Base-by-base conservation (phyloP, 805 yeast genomes). In the Lachancea sp. region DNA sequence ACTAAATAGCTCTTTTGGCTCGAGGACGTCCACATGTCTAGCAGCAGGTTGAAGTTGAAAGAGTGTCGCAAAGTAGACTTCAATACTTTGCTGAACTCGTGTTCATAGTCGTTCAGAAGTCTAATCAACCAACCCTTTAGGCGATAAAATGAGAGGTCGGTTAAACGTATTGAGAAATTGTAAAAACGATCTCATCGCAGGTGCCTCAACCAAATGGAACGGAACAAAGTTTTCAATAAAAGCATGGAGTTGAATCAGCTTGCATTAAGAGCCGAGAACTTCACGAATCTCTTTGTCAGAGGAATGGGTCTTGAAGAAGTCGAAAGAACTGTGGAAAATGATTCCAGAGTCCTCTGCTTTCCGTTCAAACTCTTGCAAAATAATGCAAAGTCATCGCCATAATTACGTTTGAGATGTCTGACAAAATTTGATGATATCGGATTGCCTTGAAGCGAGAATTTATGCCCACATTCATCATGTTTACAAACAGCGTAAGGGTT, bases 341-440 rank as follows among this genome's bases (percentile, higher is more conserved):
- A 22, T 41, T n/a, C 34, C 15, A 47, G 17, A 3, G 29, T 29
- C 41, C 17, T n/a, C n/a, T n/a, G n/a, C n/a, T n/a, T n/a, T n/a
- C n/a, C n/a, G 16, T 34, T 29, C 27, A 30, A 30, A 16, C 10
- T 37, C 31, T 33, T 36, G 34, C 17, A 4, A n/a, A 46, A 49
- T 8, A 49, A 33, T 9, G 42, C 47, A 46, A 30, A 46, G 41
- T 49, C 49, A 17, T 11, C 25, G 13, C 15, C 32, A 29, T 46
- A 47, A 15, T 43, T 40, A 18, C 49, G 38, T 25, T 35, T 39
- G 19, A 49, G 44, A 26, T 49, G 49, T 22, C 41, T 31, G 19
- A 41, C 39, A 36, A 49, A 40, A 37, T 43, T 43, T n/a, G 47
- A 43, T 11, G 48, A 36, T 15, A 45, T 46, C 13, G 47, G 47